These are phyloP conservation scores for Colletotrichum zoysiae DNA, from an alignment of 2,329 filamentous ascomycete genomes.

Conservation along the genomic window DNA sequence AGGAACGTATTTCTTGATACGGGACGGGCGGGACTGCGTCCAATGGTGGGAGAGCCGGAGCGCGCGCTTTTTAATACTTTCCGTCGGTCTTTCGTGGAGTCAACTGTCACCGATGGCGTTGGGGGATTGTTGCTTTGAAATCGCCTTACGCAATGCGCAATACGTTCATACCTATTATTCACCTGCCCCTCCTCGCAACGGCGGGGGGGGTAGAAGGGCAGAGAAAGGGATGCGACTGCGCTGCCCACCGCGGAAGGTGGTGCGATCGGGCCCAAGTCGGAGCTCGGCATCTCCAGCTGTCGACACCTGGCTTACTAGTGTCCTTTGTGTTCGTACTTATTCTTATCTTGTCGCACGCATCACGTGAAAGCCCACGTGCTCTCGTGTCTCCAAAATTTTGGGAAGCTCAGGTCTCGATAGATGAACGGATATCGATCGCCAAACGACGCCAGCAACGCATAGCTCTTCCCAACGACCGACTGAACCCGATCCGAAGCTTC, in stretches of 20 bases:
- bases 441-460: constrained; percentile 29
- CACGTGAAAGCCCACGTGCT: constrained; percentile 3
- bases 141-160: constrained; percentile 40
- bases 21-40: neutral
- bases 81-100: constrained; percentile 21
- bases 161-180: neutral
- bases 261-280: constrained; percentile 19
- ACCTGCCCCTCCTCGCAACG: constrained; percentile 17
- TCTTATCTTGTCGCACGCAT: constrained; percentile 20
- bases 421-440: constrained; percentile 25
- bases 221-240: neutral
- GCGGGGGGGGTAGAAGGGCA: neutral
- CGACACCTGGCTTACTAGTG: neutral
- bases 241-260: constrained; percentile 11
- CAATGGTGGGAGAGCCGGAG: constrained; percentile 16
- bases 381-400: constrained; percentile 35
- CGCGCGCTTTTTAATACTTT: constrained; percentile 32
- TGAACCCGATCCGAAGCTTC: constrained; percentile 11
- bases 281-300: constrained; percentile 18
- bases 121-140: constrained; percentile 55
- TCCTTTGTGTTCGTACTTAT: too few species aligned
- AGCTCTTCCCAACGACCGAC: constrained; percentile 28
- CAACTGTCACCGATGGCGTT: constrained; percentile 35
- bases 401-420: constrained; percentile 17
- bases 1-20: neutral